Evolutionary conservation across 306 rosid species (phyloP), one percentile per base, ranked within the genome.

Genomic region (Inga laurina): DNA sequence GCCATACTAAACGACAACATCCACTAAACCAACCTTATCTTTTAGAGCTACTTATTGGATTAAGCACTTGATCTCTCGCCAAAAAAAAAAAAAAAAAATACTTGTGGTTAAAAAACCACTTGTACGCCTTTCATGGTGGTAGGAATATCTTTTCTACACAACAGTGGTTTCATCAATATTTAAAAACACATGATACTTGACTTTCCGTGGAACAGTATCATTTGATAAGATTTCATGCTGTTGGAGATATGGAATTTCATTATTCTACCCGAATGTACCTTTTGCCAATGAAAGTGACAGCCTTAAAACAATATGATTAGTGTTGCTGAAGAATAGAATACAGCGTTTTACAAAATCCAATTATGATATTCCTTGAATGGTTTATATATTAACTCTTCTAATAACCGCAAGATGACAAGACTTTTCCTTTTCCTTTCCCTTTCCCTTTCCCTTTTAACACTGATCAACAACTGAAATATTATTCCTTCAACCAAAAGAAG

Each of bases 21-120:
- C 83, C 92, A 91, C 91, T 82, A 87, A 82, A 78, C 77, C 84
- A 81, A 84, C 84, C 88, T 84, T 88, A 91, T 83, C 89, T 86
- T 86, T 57, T 66, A 79, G 85, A 77, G 80, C 86, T 78, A 79
- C 83, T 70, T 84, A 84, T 85, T 79, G 86, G 90, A 86, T 75
- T 59, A 80, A 85, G 87, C 90, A 85, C 87, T 83, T 72, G 82
- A 84, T 82, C 85, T 83, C 77, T 85, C 79, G 13, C 64, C 54
- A 12, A 46, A 46, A 46, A 12, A 16, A 19, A 1, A 27, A 27
- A 16, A 54, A 73, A 84, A 88, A 88, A 45, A 77, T 73, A 70
- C 82, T 48, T 82, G 83, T 71, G 86, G 91, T 69, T 72, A 72
- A 51, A 81, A 85, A 74, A 76, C 75, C 51, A 72, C 78, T 52